Conservation (phyloP, 345 rosid genomes). For the Citrus reticulata region DNA sequence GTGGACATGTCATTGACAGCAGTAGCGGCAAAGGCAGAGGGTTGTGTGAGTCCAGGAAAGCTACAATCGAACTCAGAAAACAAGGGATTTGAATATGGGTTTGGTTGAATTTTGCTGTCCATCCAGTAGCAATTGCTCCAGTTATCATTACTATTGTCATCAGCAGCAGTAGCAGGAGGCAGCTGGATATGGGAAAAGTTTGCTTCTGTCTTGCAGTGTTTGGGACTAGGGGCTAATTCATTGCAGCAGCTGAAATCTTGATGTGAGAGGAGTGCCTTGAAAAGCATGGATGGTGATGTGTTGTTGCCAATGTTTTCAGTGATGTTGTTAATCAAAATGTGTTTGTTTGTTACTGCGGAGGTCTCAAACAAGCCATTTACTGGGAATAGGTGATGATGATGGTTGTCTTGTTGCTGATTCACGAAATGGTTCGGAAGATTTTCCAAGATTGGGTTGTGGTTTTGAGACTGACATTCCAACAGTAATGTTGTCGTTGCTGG, state of each 20-base stretch:
- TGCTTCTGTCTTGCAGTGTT: slow-evolving; percentile 58
- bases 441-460: slow-evolving; percentile 7
- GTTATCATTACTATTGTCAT: background rate
- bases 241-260: slow-evolving; percentile 32
- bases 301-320: slow-evolving; percentile 7
- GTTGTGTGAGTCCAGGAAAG: slow-evolving; percentile 32
- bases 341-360: slow-evolving; percentile 7
- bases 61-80: slow-evolving; percentile 43
- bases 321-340: slow-evolving; percentile 15
- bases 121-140: slow-evolving; percentile 28
- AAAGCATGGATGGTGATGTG: slow-evolving; percentile 39
- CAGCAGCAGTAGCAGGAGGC: slow-evolving; percentile 13
- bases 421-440: slow-evolving; percentile 25
- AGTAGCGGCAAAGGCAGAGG: slow-evolving; percentile 8
- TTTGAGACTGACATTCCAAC: slow-evolving; percentile 35
- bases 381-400: slow-evolving; percentile 18
- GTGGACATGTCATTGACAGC: slow-evolving; percentile 33
- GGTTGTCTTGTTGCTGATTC: slow-evolving; percentile 34
- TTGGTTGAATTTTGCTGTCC: slow-evolving; percentile 36
- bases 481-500: slow-evolving; percentile 13
- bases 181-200: slow-evolving; percentile 45
- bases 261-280: slow-evolving; percentile 48
- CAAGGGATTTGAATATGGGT: slow-evolving; percentile 42
- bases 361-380: slow-evolving; percentile 12
- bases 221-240: slow-evolving; percentile 36